phyloP scores from a whole-genome alignment of 169 alveolate species.

The Ichthyophthirius multifiliis region DNA sequence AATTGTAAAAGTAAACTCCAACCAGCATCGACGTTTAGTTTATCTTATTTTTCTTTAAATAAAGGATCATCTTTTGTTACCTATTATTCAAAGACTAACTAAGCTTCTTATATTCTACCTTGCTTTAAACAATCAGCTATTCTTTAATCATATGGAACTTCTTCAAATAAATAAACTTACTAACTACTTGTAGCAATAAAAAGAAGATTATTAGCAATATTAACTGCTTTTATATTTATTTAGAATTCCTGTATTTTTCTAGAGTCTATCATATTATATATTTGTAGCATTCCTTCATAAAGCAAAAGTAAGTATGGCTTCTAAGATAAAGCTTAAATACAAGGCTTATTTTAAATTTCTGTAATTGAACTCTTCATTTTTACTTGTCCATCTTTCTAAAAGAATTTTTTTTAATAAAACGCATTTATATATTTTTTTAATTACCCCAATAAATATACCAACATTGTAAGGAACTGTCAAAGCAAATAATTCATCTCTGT shows the following conservation, averaged over 20 bases:
- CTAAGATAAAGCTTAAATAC: not conserved
- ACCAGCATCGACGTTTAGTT: not conserved
- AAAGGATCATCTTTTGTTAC: not conserved
- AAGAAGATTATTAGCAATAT: not conserved
- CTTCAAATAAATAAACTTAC: not conserved
- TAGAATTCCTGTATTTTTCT: not conserved
- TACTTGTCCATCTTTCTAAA: not conserved
- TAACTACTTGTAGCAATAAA: not conserved
- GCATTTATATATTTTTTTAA: not conserved
- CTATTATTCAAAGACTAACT: not conserved
- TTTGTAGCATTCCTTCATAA: not conserved
- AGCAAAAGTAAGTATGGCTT: not conserved
- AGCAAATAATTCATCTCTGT: not conserved
- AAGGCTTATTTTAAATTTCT: not conserved
- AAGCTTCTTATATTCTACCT: not conserved
- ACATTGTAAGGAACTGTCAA: not conserved
- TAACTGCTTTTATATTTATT: not conserved
- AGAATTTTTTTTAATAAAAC: not conserved
- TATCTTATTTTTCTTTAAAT: not conserved
- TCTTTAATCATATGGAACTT: not conserved
- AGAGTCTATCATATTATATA: not conserved
- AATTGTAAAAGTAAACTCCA: not conserved
- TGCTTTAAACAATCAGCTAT: not conserved
- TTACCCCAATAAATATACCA: not conserved
- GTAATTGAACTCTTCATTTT: not conserved